Evolutionary conservation across 495 filamentous ascomycete genomes (phyloP), one percentile per base, ranked within the genome.

Genomic region (Penicillium nucicola): DNA sequence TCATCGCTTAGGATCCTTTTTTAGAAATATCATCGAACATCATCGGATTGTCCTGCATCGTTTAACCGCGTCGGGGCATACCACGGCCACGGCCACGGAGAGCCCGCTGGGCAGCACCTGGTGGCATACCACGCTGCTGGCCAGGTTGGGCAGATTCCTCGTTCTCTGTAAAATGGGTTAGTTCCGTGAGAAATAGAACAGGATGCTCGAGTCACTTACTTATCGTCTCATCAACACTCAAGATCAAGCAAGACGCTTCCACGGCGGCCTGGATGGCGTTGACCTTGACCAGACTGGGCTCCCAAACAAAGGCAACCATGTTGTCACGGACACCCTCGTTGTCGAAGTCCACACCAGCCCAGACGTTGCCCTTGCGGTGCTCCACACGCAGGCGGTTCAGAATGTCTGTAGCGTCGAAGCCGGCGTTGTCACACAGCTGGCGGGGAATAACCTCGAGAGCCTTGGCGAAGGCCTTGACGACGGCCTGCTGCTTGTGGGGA

Each of bases 391-490:
- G 77, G 43, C 86, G 84, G 72, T 96, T 98, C 39, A 98, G 81
- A 52, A 98, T 95, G 66, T 98, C 95, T 42, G 93, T 97, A 13
- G 93, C 91, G 60, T 98, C 93, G 68, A 98, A 97, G 48, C 93
- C 93, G 34, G 93, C 93, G 61, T 98, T 98, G 74, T 98, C 93
- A 69, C 93, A 97, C 50, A 98, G 78, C 70, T 97, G 93, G 47
- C 93, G 84, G 33, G 93, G 93, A 61, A 98, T 93, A 32, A 98
- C 85, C 77, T 98, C 93, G 40, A 98, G 82, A 7, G 93, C 93
- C 77, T 95, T 96, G 58, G 93, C 93, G 61, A 97, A 97, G 23
- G 89, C 87, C 78, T 96, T 97, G 76, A 98, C 95, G 58, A 98
- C 89, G 14, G 88, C 81, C 72, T 98, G 93, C 70, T 97, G 92